Evolutionary conservation across 2,329 filamentous ascomycete genomes (phyloP).

Genomic region (Neonectria punicea): DNA sequence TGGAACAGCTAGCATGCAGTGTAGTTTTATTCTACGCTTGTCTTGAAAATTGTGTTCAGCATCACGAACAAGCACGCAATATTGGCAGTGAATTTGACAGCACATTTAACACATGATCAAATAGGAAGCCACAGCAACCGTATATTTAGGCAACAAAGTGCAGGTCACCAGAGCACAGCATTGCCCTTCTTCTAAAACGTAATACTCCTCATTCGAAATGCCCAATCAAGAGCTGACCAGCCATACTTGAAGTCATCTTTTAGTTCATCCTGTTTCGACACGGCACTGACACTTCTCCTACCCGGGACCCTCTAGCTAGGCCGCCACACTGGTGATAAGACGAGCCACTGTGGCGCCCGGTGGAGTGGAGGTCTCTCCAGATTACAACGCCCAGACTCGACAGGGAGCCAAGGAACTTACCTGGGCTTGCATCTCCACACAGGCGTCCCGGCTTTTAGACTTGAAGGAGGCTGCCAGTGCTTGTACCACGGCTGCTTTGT

Average conservation of each 20-base stretch:
- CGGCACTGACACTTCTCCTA: neutral
- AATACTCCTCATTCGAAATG: neutral
- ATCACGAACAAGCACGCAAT: too few species aligned
- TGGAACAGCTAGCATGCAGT: too few species aligned
- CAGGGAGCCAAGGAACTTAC: neutral
- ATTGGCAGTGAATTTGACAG: too few species aligned
- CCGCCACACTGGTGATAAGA: neutral
- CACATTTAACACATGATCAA: too few species aligned
- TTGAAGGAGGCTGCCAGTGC: neutral
- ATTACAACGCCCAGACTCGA: neutral
- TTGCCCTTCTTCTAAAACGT: neutral
- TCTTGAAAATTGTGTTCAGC: too few species aligned
- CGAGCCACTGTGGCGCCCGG: neutral
- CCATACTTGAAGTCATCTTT: neutral
- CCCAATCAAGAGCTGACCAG: neutral
- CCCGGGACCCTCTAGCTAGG: neutral
- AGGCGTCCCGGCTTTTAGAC: neutral
- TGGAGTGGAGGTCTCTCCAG: neutral
- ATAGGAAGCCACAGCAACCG: too few species aligned
- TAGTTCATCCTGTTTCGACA: neutral
- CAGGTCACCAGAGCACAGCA: neutral
- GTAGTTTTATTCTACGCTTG: too few species aligned
- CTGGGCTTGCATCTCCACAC: neutral
- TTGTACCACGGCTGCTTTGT: neutral
- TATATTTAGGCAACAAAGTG: too few species aligned